Evolutionary conservation across 2,329 filamentous ascomycete genomes (phyloP), one percentile per base, ranked within the genome.

Genomic region (Microdochium nivale): DNA sequence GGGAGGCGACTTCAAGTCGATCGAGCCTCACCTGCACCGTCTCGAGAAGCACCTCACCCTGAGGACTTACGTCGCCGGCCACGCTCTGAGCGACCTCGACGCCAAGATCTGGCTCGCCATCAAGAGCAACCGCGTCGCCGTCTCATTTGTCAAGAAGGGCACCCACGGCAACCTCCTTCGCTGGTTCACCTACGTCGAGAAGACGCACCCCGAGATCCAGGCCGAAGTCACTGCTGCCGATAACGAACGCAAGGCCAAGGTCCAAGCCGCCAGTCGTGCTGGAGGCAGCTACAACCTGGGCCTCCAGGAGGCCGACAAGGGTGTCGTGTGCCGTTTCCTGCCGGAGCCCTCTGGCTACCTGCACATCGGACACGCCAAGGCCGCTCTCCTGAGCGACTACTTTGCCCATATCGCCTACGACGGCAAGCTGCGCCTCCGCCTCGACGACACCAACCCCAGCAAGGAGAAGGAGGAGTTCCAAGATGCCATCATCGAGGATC

Each of bases 381-480:
- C 90, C 27, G 90, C 90, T 5, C 78, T 95, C 51, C 82, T 97
- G 52, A 96, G 94, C 73, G 91, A 97, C 68, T 97, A 95, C 77
- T 97, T 97, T 61, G 92, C 90, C 46, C 90, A 96, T 69, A 86
- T 90, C 67, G 88, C 90, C 60, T 95, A 95, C 76, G 85, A 92
- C 54, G 94, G 94, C 62, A 95, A 87, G 62, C 78, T 99, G 61
- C 84, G 95, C 54, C 81, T 97, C 49, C 88, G 94, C 54, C 94
- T 99, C 64, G 94, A 99, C 66, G 94, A 99, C 65, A 99, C 94
- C 52, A 99, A 99, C 71, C 94, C 94, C 8, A 85, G 87, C 54
- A 97, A 97, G 69, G 94, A 99, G 77, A 96, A 95, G 75, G 84
- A 92, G 67, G 94, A 97, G 73, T 99, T 86, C 67, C 86, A 97